Evolutionary conservation across 371 early-diverging fungal species (phyloP), one percentile per base, ranked within the genome.

Genomic region (Conidiobolus incongruus): DNA sequence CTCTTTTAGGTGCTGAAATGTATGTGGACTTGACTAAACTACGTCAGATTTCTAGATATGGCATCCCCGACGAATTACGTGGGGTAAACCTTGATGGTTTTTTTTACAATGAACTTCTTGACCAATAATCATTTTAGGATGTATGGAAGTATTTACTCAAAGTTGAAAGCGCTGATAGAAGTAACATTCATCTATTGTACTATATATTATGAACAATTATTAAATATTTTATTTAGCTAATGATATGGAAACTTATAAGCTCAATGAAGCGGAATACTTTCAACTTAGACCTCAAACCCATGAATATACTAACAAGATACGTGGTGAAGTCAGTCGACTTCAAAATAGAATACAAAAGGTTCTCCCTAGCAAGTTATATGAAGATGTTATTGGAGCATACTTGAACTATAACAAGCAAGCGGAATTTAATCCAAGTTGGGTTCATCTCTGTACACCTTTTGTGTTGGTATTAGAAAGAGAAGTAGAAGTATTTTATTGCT

Each of bases 121-220:
- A 42, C 24, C n/a, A 40, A 15, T 45, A 21, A 24, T 44, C 29
- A 16, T 38, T 46, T n/a, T 65, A 79, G 78, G 82, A 82, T 45
- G 86, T 81, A 30, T 91, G 92, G 92, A 76, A 81, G 62, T 88
- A 76, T 47, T 61, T 91, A 31, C 66, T 91, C 29, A 87, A 82
- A 23, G 76, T 87, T 13, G 77, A 81, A 55, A 69, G 73, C 47
- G 67, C 87, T 1, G 87, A 91, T 60, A 67, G 85, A 44, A 81
- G 85, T 77, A 71, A 64, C 72, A 62, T 48, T 24, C 40, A 53
- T 47, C 15, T 40, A 26, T 51, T 35, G 43, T 38, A 48, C 40
- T 12, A 33, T n/a, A n/a, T n/a, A n/a, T 20, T n/a, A 24, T 13
- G 35, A 24, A 31, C 5, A 33, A 31, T 39, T 35, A 16, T 23